These are phyloP conservation scores for Skeletonema costatum DNA, from an alignment of 108 stramenopile species.

Conservation along the genomic window DNA sequence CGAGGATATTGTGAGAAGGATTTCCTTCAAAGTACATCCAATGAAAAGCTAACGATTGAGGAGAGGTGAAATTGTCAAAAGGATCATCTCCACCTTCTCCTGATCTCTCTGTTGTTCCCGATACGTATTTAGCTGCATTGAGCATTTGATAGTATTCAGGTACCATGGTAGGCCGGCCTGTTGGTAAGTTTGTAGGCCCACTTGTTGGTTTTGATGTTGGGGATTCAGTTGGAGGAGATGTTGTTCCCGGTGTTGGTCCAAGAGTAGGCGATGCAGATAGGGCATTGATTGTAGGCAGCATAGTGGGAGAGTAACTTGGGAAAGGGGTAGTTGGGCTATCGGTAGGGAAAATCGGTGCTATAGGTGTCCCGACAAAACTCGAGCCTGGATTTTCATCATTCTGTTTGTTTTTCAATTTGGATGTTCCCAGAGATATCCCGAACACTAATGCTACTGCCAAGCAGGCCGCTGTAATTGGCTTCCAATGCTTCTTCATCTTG, in stretches of 20 bases:
- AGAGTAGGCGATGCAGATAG: not conserved
- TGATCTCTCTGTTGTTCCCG: constrained; percentile 3
- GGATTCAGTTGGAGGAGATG: constrained; percentile 6
- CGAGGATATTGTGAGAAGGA: constrained; percentile 36
- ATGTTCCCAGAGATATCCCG: constrained; percentile 25
- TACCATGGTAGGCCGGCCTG: constrained; percentile 34
- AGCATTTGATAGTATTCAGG: constrained; percentile 43
- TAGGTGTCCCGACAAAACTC: constrained; percentile 16
- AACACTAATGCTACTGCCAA: constrained; percentile 21
- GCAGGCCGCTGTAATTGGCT: constrained; percentile 20
- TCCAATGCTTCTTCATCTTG: constrained; percentile 22
- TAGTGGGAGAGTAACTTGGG: not conserved
- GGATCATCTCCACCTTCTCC: constrained; percentile 5
- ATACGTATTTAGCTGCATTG: constrained; percentile 40
- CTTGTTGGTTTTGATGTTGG: not conserved
- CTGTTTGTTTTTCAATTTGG: constrained; percentile 11
- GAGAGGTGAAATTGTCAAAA: constrained; percentile 11
- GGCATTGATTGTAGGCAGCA: not conserved
- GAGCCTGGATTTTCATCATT: not conserved
- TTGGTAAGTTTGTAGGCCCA: not conserved
- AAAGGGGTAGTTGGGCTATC: not conserved
- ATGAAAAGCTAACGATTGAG: constrained; percentile 44
- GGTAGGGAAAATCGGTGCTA: not conserved
- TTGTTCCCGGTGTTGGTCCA: not conserved
- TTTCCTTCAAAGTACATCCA: constrained; percentile 43